These are phyloP conservation scores for Elaphomyces granulatus DNA, from an alignment of 495 filamentous ascomycete genomes.

Conservation along the genomic window DNA sequence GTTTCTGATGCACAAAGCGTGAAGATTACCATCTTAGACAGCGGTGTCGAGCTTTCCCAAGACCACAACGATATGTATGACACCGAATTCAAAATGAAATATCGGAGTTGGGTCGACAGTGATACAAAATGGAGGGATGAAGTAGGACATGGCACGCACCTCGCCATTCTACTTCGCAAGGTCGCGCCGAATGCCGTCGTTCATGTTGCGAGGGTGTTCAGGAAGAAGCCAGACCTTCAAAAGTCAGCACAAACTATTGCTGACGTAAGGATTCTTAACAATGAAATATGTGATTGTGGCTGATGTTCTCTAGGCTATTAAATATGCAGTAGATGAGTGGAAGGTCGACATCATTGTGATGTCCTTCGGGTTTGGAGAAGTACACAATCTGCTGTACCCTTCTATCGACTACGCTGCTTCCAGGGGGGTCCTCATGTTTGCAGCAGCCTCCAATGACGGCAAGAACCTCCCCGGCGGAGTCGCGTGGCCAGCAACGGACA, in stretches of 20 bases:
- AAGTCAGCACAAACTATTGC: neutral
- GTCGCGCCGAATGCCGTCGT: conserved; percentile 4
- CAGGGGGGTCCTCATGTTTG: conserved; percentile 7
- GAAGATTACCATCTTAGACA: conserved; percentile 3
- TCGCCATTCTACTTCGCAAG: conserved; percentile 1
- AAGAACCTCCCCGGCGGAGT: conserved; percentile 1
- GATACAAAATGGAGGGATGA: neutral
- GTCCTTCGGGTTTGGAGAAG: conserved; percentile 13
- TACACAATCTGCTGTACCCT: neutral
- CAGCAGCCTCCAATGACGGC: conserved; percentile 10
- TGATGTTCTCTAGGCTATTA: conserved; percentile 12
- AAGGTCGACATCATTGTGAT: conserved; percentile 16
- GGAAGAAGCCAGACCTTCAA: neutral
- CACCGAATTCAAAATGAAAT: neutral
- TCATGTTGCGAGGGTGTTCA: conserved; percentile 3
- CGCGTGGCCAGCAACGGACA: conserved; percentile 8
- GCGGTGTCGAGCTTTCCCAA: conserved; percentile 1
- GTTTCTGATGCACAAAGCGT: no score
- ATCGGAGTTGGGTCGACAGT: neutral
- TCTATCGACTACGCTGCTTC: conserved; percentile 5
- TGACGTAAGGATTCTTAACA: neutral
- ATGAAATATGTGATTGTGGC: neutral
- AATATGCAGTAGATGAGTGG: conserved; percentile 9
- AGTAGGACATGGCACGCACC: conserved; percentile 7
- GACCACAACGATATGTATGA: conserved; percentile 1